Evolutionary conservation across 2,329 filamentous ascomycete genomes (phyloP).

Genomic region (Pezicula carpinea): DNA sequence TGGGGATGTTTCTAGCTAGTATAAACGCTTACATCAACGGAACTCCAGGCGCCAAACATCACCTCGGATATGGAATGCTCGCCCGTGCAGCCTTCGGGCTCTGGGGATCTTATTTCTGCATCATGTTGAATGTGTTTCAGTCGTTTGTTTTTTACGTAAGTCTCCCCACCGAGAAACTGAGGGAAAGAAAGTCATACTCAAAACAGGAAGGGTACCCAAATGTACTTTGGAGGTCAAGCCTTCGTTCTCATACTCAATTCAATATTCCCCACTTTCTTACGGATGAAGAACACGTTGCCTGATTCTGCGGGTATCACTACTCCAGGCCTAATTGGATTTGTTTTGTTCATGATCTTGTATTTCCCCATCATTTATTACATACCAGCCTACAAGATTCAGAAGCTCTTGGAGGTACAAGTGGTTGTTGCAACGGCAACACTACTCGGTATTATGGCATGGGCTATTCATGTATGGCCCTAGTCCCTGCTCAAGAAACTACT

Average conservation of each 20-base stretch:
- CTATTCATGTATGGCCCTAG: conserved; percentile 1
- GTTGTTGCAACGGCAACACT: conserved; percentile 5
- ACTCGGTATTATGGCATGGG: conserved; percentile 10
- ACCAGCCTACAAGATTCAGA: conserved; percentile 7
- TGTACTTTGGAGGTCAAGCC: conserved; percentile 15
- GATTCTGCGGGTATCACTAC: conserved; percentile 11
- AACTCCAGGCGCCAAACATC: conserved; percentile 7
- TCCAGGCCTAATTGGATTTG: conserved; percentile 8
- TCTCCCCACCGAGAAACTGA: no score
- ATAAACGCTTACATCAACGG: conserved; percentile 7
- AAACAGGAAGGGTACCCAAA: conserved; percentile 12
- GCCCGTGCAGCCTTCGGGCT: conserved; percentile 25
- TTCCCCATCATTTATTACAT: conserved; percentile 10
- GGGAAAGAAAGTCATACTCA: no score
- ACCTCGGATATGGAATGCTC: conserved; percentile 15
- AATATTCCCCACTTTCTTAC: conserved; percentile 13
- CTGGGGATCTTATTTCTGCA: conserved; percentile 26
- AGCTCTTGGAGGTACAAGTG: conserved; percentile 6
- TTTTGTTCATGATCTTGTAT: conserved; percentile 9
- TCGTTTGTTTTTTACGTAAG: conserved; percentile 17
- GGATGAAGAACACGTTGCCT: conserved; percentile 14
- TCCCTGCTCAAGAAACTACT: background rate
- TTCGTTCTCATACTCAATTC: conserved; percentile 12
- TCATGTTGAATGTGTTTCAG: conserved; percentile 22
- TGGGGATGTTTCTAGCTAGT: conserved; percentile 3